Evolutionary conservation across 2,329 filamentous ascomycete species (phyloP).

Genomic region (Ophiocordyceps camponoti-leonardi): DNA sequence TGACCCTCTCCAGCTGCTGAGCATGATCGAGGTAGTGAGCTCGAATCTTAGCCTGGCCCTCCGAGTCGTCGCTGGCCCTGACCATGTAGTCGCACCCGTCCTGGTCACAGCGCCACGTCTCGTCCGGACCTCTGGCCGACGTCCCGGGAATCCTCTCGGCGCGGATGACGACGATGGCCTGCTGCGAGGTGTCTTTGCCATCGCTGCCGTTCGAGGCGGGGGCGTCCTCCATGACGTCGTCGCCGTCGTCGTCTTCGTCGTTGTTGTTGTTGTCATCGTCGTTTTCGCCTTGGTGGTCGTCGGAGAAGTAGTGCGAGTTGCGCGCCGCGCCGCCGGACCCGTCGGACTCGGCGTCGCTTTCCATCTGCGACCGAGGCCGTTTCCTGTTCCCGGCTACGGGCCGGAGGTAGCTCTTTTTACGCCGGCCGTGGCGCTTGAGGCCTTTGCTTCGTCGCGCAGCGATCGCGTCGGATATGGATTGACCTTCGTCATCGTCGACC

Average conservation of each 20-base stretch:
- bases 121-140: slow-evolving; percentile 35
- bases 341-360: slow-evolving; percentile 20
- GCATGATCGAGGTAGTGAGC: slow-evolving; percentile 45
- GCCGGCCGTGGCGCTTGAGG: slow-evolving; percentile 14
- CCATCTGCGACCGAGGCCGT: slow-evolving; percentile 20
- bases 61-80: slow-evolving; percentile 38
- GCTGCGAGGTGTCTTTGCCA: slow-evolving; percentile 11
- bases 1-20: slow-evolving; percentile 29
- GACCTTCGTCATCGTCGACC: slow-evolving; percentile 1
- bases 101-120: slow-evolving; percentile 50
- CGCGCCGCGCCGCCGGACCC: slow-evolving; percentile 15
- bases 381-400: slow-evolving; percentile 25
- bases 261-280: slow-evolving; percentile 13
- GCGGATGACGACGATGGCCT: slow-evolving; percentile 26
- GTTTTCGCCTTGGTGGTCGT: slow-evolving; percentile 2
- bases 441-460: slow-evolving; percentile 13
- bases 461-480: slow-evolving; percentile 2
- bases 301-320: slow-evolving; percentile 14
- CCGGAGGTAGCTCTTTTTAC: slow-evolving; percentile 27
- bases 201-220: neutral
- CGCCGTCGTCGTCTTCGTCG: slow-evolving; percentile 1
- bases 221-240: slow-evolving; percentile 13
- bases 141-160: slow-evolving; percentile 31
- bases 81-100: slow-evolving; percentile 48
- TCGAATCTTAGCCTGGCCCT: slow-evolving; percentile 37